A percentile compares a stretch with the other conserved stretches of the same genome.
Conservation (phyloP, 768 basidiomycete genomes). For the Porphyrellus cyaneotinctus region DNA sequence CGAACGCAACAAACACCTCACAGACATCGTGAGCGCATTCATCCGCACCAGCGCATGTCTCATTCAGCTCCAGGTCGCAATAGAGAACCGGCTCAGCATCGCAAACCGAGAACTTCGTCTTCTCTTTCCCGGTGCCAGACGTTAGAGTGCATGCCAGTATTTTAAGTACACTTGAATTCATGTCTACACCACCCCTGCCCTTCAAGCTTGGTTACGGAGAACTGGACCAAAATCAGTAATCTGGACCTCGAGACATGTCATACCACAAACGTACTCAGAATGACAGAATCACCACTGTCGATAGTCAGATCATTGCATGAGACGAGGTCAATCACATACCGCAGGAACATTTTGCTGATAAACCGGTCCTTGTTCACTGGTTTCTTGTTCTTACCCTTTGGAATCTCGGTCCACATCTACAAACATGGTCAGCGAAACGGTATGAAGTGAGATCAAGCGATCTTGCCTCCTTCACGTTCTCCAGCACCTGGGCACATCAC, state of each 20-base stretch:
- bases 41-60: neutral
- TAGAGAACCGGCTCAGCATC: slow-evolving; percentile 57
- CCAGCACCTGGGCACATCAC: slow-evolving; percentile 64
- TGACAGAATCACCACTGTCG: slow-evolving; percentile 90
- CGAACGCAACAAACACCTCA: slow-evolving; percentile 54
- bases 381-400: slow-evolving; percentile 98
- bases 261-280: slow-evolving; percentile 67
- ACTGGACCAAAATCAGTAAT: slow-evolving; percentile 48
- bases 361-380: slow-evolving; percentile 99
- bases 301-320: slow-evolving; percentile 11
- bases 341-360: slow-evolving; percentile 98
- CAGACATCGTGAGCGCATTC: slow-evolving; percentile 46
- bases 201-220: slow-evolving; percentile 68
- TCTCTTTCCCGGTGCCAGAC: slow-evolving; percentile 38
- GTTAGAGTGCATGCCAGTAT: neutral
- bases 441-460: neutral
- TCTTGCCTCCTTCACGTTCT: slow-evolving; percentile 94
- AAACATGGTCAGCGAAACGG: slow-evolving; percentile 10
- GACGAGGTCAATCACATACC: slow-evolving; percentile 43
- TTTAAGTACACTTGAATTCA: slow-evolving; percentile 1
- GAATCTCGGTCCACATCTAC: slow-evolving; percentile 99
- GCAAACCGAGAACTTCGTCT: slow-evolving; percentile 58
- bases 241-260: slow-evolving; percentile 11
- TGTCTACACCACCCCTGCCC: neutral
- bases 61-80: slow-evolving; percentile 41